A percentile compares a stretch with the other conserved stretches of the same genome.
Conservation (phyloP, 2,329 filamentous ascomycete species). For the Salinomyces thailandicus region DNA sequence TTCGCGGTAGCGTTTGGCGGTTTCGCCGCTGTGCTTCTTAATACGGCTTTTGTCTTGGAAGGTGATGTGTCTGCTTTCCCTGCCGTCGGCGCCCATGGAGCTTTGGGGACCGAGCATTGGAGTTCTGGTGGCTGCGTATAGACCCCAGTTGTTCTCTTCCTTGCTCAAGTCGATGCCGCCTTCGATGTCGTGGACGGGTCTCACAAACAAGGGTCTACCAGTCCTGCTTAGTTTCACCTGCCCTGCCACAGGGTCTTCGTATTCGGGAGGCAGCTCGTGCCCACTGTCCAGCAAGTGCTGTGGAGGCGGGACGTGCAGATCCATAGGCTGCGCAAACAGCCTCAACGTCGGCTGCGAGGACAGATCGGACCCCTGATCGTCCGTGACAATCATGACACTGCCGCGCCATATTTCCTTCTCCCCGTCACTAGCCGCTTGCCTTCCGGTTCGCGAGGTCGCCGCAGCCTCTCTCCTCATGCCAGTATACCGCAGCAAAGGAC, state of each 20-base stretch:
- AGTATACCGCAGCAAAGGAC: conserved; percentile 80
- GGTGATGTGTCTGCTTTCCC: conserved; percentile 25
- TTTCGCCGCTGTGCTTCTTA: conserved; percentile 62
- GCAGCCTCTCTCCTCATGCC: conserved; percentile 59
- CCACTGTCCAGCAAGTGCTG: conserved; percentile 52
- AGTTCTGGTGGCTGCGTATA: conserved; percentile 54
- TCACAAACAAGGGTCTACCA: conserved; percentile 78
- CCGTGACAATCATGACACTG: conserved; percentile 89
- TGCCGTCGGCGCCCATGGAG: conserved; percentile 14
- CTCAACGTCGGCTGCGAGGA: conserved; percentile 65
- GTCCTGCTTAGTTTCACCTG: conserved; percentile 75
- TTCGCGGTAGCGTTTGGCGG: conserved; percentile 68
- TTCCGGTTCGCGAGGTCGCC: conserved; percentile 25
- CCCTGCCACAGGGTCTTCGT: conserved; percentile 81
- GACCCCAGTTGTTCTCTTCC: conserved; percentile 67
- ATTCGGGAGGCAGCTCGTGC: conserved; percentile 59
- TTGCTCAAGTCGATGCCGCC: conserved; percentile 68
- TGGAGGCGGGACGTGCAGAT: conserved; percentile 69
- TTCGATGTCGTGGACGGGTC: conserved; percentile 75
- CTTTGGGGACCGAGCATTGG: conserved; percentile 22
- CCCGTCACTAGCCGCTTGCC: conserved; percentile 30
- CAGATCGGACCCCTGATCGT: conserved; percentile 74
- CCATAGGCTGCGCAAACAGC: conserved; percentile 77
- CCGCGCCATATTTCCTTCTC: conserved; percentile 84
- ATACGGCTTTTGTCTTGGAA: conserved; percentile 37